Base-by-base conservation (phyloP, 2,329 filamentous ascomycete species). In the Trichoderma endophyticum region DNA sequence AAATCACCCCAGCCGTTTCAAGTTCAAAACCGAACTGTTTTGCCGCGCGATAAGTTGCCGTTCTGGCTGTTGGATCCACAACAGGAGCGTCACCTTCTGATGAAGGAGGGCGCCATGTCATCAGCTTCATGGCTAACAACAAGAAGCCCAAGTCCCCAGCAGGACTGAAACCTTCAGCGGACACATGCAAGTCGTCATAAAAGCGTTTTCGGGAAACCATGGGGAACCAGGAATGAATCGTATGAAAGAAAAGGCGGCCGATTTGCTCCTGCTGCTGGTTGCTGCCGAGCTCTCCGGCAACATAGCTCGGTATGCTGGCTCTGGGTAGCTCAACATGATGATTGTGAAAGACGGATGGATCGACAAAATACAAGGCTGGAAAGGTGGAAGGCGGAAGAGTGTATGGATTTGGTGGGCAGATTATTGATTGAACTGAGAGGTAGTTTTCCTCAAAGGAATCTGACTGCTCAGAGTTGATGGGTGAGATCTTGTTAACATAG, bases 301-400 rank as follows among this genome's bases (percentile, higher is more conserved):
- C 54, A 30, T 59, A 68, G 34, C 54, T 68, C 12, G 65, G 65
- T 48, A 68, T 14, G 24, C 24, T 57, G 18, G 54, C 7, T 28
- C 34, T 30, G 34, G 65, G 65, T 6, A 60, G 6, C 8, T 68
- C 65, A 15, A 68, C 26, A 18, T 68, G 56, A 24, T 68, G 65
- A 4, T 68, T 68, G 11, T 21, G 65, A 32, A 68, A 68, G 54
- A 68, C 65, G 26, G 65, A 21, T 24, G 65, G 65, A 30, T 68
- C 65, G 6, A 68, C 32, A 12, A 68, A 68, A 12, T 59, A 68
- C 18, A 68, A 43, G 12, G 65, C 54, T 48, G 65, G 54, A 36
- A 68, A 68, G 3, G 43, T 68, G 34, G 65, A 68, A 21, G 34
- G 18, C 5, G 65, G 65, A 30, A 68, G 51, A 0, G 65, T 30